Evolutionary conservation across 2,329 filamentous ascomycete species (phyloP).

Genomic region (Monilinia vaccinii-corymbosi): DNA sequence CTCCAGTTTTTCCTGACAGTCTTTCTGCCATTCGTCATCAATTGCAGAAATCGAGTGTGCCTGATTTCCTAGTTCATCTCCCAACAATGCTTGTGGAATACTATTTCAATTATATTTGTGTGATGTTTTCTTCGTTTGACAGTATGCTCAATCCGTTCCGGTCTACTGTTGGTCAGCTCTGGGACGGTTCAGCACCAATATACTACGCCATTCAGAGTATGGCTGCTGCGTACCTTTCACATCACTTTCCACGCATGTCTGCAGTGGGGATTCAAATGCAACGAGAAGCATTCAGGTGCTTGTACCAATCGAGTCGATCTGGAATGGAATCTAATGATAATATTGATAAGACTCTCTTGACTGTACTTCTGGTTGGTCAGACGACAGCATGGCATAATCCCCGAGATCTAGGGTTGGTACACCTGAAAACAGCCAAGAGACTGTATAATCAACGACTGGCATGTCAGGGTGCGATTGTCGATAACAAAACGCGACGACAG

Average conservation of each 20-base stretch:
- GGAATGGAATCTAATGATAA: conserved; percentile 38
- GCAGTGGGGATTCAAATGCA: conserved; percentile 42
- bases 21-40: conserved; percentile 24
- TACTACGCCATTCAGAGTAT: conserved; percentile 55
- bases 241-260: conserved; percentile 45
- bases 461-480: conserved; percentile 13
- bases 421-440: conserved; percentile 26
- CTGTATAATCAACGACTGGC: conserved; percentile 20
- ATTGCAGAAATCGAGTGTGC: conserved; percentile 21
- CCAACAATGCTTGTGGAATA: conserved; percentile 51
- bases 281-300: conserved; percentile 27
- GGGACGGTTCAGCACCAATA: conserved; percentile 48
- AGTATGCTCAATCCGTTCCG: conserved; percentile 53
- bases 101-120: conserved; percentile 54
- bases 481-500: conserved; percentile 17
- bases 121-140: conserved; percentile 55
- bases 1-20: conserved; percentile 16
- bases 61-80: conserved; percentile 23
- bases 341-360: conserved; percentile 47
- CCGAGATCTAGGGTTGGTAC: conserved; percentile 38
- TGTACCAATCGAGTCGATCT: conserved; percentile 40
- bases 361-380: conserved; percentile 48
- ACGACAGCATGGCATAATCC: conserved; percentile 52
- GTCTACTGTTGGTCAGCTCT: conserved; percentile 47
- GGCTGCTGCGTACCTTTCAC: conserved; percentile 51